Percentiles rank a stretch among this genome's conserved stretches.
These are phyloP conservation scores for Chytriomyces confervae DNA, from an alignment of 192 early-diverging fungal species.

Conservation along the genomic window DNA sequence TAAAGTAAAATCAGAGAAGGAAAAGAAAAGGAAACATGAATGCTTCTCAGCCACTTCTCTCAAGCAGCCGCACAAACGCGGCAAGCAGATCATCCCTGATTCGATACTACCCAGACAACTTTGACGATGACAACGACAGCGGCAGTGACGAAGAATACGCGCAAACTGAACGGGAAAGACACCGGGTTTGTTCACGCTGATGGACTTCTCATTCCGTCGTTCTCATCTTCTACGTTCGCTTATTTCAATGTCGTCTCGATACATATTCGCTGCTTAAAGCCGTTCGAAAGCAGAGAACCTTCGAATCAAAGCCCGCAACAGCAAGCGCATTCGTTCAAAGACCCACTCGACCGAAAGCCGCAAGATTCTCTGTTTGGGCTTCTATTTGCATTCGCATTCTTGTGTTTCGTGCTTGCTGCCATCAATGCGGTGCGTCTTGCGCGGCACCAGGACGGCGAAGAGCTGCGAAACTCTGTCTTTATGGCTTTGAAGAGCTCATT, in stretches of 20 bases:
- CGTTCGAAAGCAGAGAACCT: not conserved
- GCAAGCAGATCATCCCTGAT: slow-evolving; percentile 5
- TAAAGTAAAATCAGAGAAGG: no score
- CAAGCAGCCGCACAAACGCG: not conserved
- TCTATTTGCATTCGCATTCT: slow-evolving; percentile 10
- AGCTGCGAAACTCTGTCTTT: slow-evolving; percentile 8
- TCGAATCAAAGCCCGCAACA: not conserved
- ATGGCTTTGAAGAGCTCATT: slow-evolving; percentile 23
- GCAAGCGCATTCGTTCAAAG: not conserved
- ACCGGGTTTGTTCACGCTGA: not conserved
- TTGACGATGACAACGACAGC: not conserved
- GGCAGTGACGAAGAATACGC: slow-evolving; percentile 7
- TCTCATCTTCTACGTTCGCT: not conserved
- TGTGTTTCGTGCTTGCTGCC: slow-evolving; percentile 45
- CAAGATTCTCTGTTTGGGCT: slow-evolving; percentile 24
- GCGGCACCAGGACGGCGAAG: slow-evolving; percentile 35
- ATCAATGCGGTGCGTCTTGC: slow-evolving; percentile 64
- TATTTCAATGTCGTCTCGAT: not conserved
- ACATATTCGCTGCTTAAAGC: not conserved
- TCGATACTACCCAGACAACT: slow-evolving; percentile 8
- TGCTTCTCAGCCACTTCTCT: slow-evolving; percentile 3
- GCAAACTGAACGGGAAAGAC: not conserved
- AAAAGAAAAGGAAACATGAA: not conserved
- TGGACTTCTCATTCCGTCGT: not conserved
- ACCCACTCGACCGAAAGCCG: not conserved